Percentiles rank a stretch among this genome's conserved stretches.
Evolutionary conservation across 1,284 basidiomycete genomes (phyloP).

Genomic region (Ceratobasidium theobromae): DNA sequence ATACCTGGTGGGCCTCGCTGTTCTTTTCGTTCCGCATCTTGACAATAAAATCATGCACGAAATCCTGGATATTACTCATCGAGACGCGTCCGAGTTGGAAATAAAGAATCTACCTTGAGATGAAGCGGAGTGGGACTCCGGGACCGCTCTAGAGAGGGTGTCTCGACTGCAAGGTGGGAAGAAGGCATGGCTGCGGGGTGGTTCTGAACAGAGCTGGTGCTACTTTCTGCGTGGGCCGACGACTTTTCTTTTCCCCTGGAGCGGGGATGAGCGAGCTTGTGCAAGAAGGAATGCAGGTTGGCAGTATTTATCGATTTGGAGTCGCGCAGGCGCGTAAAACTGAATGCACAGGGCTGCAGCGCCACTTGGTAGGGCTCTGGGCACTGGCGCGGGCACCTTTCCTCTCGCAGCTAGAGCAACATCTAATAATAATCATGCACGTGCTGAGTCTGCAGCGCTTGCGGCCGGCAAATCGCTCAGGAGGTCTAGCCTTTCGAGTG

Average conservation of each 20-base stretch:
- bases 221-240: not conserved
- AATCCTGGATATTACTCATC: conserved; percentile 31
- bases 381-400: not conserved
- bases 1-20: conserved; percentile 81
- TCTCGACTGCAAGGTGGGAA: not conserved
- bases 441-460: too few species aligned
- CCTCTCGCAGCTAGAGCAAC: too few species aligned
- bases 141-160: not conserved
- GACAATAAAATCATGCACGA: conserved; percentile 44
- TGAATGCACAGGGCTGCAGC: not conserved
- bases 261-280: conserved; percentile 16
- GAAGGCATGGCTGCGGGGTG: not conserved
- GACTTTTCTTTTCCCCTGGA: not conserved
- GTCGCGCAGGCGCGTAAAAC: not conserved
- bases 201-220: not conserved
- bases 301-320: not conserved
- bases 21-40: conserved; percentile 67
- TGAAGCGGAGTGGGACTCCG: conserved; percentile 14
- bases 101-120: conserved; percentile 2
- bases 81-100: not conserved
- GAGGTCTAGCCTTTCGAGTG: too few species aligned
- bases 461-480: too few species aligned
- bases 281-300: conserved; percentile 9
- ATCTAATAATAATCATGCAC: not conserved
- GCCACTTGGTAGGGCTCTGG: not conserved